Evolutionary conservation across 106 monocot species (phyloP).

Genomic region (Dendrobium catenatum): DNA sequence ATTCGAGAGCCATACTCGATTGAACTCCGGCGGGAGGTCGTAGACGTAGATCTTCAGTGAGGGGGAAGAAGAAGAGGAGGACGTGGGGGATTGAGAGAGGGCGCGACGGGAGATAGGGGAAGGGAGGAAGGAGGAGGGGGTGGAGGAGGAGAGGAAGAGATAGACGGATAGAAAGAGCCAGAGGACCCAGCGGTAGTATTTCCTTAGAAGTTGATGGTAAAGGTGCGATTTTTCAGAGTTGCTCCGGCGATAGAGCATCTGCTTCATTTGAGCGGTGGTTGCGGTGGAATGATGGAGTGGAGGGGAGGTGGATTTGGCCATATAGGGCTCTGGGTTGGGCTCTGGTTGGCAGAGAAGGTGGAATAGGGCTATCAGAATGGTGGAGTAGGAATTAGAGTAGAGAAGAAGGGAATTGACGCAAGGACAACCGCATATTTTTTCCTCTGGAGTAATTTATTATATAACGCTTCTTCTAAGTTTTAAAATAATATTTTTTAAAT

Average conservation of each 20-base stretch:
- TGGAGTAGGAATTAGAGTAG: constrained; percentile 15
- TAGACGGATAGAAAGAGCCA: constrained; percentile 41
- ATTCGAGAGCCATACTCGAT: constrained; percentile 55
- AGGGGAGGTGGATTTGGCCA: background rate
- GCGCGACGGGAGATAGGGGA: constrained; percentile 29
- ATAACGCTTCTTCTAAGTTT: no score
- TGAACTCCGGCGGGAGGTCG: constrained; percentile 65
- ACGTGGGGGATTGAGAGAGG: constrained; percentile 26
- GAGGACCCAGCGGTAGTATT: constrained; percentile 36
- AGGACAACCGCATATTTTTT: background rate
- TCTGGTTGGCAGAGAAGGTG: constrained; percentile 2
- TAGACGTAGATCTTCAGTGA: constrained; percentile 61
- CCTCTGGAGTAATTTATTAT: no score
- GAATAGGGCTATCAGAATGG: constrained; percentile 5
- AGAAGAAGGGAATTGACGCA: constrained; percentile 6
- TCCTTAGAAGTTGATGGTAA: constrained; percentile 17
- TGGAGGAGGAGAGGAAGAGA: constrained; percentile 31
- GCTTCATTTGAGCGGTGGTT: constrained; percentile 25
- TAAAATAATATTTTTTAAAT: no score
- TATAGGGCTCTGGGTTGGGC: background rate
- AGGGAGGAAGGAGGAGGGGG: constrained; percentile 12
- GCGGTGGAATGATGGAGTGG: background rate
- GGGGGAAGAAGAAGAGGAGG: constrained; percentile 5
- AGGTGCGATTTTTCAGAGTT: constrained; percentile 9
- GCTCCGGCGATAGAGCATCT: constrained; percentile 9